phyloP scores from a whole-genome alignment of 225 moss, liverwort and hornwort genomes.

The Antitrichia curtipendula region DNA sequence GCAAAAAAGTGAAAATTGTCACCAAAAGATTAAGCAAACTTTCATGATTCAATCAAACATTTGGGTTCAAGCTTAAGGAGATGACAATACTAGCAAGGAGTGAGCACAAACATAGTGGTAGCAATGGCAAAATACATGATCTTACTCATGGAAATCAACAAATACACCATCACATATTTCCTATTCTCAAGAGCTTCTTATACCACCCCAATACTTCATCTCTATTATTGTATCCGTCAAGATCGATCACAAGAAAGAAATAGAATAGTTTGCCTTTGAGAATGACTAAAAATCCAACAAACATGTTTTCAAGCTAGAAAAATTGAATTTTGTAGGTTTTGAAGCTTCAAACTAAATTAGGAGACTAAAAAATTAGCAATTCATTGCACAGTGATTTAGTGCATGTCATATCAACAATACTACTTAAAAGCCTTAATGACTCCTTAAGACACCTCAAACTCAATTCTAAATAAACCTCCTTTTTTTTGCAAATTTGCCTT shows the following conservation, averaged over 20 bases:
- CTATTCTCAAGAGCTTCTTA: slow-evolving; percentile 10
- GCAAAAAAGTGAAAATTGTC: not conserved
- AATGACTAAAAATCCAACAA: not conserved
- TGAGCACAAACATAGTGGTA: not conserved
- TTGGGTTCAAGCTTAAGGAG: not conserved
- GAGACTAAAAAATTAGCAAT: not conserved
- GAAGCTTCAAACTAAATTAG: not conserved
- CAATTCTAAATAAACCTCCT: not conserved
- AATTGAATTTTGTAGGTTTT: not conserved
- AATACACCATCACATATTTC: slow-evolving; percentile 18
- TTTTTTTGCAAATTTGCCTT: not conserved
- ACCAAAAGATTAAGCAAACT: not conserved
- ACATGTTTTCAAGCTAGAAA: not conserved
- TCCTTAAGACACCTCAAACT: not conserved
- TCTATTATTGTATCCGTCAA: not conserved
- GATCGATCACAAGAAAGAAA: rapidly evolving
- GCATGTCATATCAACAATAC: not conserved
- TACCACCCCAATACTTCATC: slow-evolving; percentile 3
- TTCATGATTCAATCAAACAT: rapidly evolving
- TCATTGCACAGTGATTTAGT: not conserved
- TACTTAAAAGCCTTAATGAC: not conserved
- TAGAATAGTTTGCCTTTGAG: not conserved
- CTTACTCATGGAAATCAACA: slow-evolving; percentile 24
- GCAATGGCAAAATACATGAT: slow-evolving; percentile 10
- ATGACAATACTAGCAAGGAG: not conserved